These are phyloP conservation scores for Cladophialophora carrionii DNA, from an alignment of 2,329 filamentous ascomycete genomes.

Conservation along the genomic window DNA sequence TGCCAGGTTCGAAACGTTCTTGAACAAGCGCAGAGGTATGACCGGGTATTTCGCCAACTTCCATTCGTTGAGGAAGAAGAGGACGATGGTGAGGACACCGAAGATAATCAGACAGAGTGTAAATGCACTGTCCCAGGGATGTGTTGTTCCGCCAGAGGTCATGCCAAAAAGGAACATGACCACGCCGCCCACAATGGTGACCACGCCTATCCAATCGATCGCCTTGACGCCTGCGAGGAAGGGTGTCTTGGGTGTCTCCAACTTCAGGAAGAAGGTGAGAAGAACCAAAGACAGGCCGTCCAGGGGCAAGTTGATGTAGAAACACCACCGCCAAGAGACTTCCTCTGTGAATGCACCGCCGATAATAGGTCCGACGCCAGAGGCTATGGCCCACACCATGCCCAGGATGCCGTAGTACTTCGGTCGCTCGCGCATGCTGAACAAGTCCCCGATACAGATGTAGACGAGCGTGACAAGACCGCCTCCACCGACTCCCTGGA, in stretches of 20 bases:
- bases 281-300: slow-evolving; percentile 63
- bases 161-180: slow-evolving; percentile 72
- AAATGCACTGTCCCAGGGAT: slow-evolving; percentile 56
- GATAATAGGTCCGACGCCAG: slow-evolving; percentile 57
- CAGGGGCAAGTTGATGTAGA: slow-evolving; percentile 65
- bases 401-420: slow-evolving; percentile 67
- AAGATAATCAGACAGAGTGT: slow-evolving; percentile 56
- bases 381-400: slow-evolving; percentile 64
- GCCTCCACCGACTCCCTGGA: slow-evolving; percentile 67
- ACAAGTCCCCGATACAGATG: slow-evolving; percentile 66
- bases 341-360: slow-evolving; percentile 49
- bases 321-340: slow-evolving; percentile 48
- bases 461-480: slow-evolving; percentile 67
- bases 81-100: slow-evolving; percentile 48
- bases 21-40: slow-evolving; percentile 59
- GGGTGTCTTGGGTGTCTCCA: slow-evolving; percentile 64
- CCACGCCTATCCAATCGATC: slow-evolving; percentile 66
- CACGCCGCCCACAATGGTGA: slow-evolving; percentile 65
- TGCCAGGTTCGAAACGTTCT: slow-evolving; percentile 51
- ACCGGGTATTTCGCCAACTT: slow-evolving; percentile 65
- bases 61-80: slow-evolving; percentile 63
- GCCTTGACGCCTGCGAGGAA: slow-evolving; percentile 61
- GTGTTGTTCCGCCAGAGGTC: slow-evolving; percentile 67
- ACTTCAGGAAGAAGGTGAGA: slow-evolving; percentile 62
- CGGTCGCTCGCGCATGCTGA: slow-evolving; percentile 62